These are phyloP conservation scores for Westerdykella aurantiaca DNA, from an alignment of 2,329 filamentous ascomycete species.

Conservation along the genomic window DNA sequence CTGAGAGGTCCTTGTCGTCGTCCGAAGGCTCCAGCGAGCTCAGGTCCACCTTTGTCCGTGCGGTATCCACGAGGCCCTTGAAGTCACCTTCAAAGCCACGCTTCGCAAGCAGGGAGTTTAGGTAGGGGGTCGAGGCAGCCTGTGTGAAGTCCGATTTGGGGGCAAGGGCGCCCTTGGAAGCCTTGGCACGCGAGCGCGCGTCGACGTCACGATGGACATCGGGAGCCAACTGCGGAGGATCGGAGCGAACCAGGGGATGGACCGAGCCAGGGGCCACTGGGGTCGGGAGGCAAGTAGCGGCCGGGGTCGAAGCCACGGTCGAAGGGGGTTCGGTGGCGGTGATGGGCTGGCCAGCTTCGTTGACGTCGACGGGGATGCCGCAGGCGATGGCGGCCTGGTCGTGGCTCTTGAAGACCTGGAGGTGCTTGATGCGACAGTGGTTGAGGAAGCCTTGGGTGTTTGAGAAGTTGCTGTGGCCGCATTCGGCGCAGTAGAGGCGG, in stretches of 20 bases:
- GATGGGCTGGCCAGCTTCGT: constrained; percentile 44
- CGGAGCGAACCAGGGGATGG: constrained; percentile 29
- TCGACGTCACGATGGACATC: constrained; percentile 28
- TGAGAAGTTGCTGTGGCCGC: constrained; percentile 83
- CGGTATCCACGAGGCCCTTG: constrained; percentile 33
- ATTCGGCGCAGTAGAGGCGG: constrained; percentile 82
- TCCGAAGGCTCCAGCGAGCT: constrained; percentile 32
- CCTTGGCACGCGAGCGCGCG: constrained; percentile 12
- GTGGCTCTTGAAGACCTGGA: constrained; percentile 89
- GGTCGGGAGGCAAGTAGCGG: constrained; percentile 22
- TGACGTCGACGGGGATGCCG: constrained; percentile 72
- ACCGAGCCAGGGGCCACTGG: constrained; percentile 29
- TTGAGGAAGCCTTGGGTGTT: constrained; percentile 99
- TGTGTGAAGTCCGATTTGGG: constrained; percentile 26
- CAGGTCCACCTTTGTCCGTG: constrained; percentile 33
- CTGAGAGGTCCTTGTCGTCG: constrained; percentile 29
- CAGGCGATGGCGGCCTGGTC: constrained; percentile 87
- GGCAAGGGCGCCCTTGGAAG: constrained; percentile 8
- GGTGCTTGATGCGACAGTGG: constrained; percentile 94
- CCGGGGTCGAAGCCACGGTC: constrained; percentile 22
- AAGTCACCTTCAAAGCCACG: constrained; percentile 39
- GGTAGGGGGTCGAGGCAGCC: constrained; percentile 39
- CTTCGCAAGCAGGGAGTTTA: constrained; percentile 38
- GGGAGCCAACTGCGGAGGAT: constrained; percentile 23
- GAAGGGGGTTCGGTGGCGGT: constrained; percentile 28